Percentiles rank a stretch among this genome's conserved stretches.
Evolutionary conservation across 306 rosid genomes (phyloP).

Genomic region (Vigna reflexopilosa): DNA sequence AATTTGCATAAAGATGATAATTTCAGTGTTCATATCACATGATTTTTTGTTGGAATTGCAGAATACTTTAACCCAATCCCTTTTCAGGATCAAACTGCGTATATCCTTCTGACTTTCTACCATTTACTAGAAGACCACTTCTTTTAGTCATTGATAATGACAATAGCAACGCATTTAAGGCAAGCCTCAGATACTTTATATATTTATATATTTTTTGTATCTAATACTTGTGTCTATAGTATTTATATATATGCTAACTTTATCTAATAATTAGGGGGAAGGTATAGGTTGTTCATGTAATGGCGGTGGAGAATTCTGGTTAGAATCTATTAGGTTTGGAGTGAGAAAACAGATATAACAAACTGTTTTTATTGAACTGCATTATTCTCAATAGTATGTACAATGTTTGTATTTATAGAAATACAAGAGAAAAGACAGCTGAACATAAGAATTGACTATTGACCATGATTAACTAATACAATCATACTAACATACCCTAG

Average conservation of each 20-base stretch:
- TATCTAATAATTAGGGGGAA: constrained; percentile 35
- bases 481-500: too few species aligned
- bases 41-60: constrained; percentile 33
- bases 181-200: constrained; percentile 47
- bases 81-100: constrained; percentile 84
- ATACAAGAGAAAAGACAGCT: too few species aligned
- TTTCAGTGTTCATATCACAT: constrained; percentile 10
- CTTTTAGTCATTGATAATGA: constrained; percentile 83
- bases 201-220: constrained; percentile 25
- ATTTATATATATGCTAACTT: constrained; percentile 5
- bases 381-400: too few species aligned
- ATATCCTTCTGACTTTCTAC: constrained; percentile 82
- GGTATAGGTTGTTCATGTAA: not conserved
- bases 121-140: constrained; percentile 95
- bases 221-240: constrained; percentile 21
- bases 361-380: too few species aligned
- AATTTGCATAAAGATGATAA: constrained; percentile 36
- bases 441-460: too few species aligned
- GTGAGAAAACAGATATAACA: too few species aligned
- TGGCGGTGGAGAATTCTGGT: not conserved
- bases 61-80: constrained; percentile 48
- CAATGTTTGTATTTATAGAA: too few species aligned
- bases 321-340: not conserved
- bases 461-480: too few species aligned
- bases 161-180: constrained; percentile 88